These are phyloP conservation scores for Toxoplasma gondii DNA, from an alignment of 169 alveolate species.

Conservation along the genomic window DNA sequence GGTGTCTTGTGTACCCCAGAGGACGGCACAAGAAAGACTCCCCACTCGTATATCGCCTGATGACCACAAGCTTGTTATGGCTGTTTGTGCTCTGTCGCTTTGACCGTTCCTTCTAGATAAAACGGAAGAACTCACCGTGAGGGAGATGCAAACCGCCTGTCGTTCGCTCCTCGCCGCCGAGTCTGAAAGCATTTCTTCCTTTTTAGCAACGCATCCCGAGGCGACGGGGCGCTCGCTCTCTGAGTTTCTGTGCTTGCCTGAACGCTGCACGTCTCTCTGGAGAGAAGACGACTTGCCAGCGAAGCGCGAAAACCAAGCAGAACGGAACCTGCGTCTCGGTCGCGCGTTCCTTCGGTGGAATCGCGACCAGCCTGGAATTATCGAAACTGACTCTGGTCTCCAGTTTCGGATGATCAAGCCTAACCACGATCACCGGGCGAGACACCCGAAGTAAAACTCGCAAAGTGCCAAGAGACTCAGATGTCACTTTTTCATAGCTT, in stretches of 20 bases:
- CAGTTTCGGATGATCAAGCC: not conserved
- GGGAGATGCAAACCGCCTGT: not conserved
- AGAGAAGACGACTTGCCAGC: not conserved
- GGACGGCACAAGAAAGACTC: no score
- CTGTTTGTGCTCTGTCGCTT: no score
- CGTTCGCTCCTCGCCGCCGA: not conserved
- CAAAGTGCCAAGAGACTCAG: no score
- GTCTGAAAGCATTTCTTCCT: not conserved
- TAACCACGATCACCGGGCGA: not conserved
- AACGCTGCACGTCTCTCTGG: not conserved
- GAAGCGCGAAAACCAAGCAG: not conserved
- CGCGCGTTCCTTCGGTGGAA: conserved; percentile 5
- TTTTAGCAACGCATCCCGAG: no score
- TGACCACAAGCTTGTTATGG: no score
- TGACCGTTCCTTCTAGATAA: not conserved
- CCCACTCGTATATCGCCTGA: no score
- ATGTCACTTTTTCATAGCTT: no score
- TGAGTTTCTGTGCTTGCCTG: not conserved
- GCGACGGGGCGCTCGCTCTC: not conserved
- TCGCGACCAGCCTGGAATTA: not conserved
- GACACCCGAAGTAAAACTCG: not conserved
- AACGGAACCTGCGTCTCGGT: not conserved
- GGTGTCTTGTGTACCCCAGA: no score
- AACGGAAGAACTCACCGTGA: not conserved
- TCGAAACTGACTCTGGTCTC: not conserved